phyloP scores from a whole-genome alignment of 345 rosid genomes.

The Salix koriyanagi region DNA sequence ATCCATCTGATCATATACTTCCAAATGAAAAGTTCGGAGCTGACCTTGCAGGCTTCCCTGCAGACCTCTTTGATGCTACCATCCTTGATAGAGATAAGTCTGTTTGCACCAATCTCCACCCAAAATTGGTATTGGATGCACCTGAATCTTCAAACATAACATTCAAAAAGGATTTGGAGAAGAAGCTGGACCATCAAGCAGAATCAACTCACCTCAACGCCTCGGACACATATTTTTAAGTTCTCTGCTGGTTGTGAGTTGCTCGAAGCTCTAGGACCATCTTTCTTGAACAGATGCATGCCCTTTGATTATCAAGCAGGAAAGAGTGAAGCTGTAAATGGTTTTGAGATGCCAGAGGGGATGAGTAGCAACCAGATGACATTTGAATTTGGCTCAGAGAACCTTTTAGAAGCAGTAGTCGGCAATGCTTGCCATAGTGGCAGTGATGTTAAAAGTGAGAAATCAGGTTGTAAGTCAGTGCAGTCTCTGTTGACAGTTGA shows the following conservation, averaged over 20 bases:
- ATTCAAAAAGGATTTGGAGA: constrained; percentile 32
- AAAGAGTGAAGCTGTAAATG: constrained; percentile 43
- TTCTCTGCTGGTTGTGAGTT: constrained; percentile 70
- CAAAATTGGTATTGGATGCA: constrained; percentile 23
- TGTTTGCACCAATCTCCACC: constrained; percentile 26
- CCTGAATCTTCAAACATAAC: constrained; percentile 38
- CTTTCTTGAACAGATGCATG: constrained; percentile 39
- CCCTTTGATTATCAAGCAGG: constrained; percentile 37
- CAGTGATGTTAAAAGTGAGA: constrained; percentile 47
- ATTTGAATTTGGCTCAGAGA: constrained; percentile 55
- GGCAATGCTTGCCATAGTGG: constrained; percentile 57
- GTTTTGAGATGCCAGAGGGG: constrained; percentile 41
- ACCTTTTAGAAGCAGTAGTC: constrained; percentile 88
- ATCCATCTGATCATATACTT: constrained; percentile 34
- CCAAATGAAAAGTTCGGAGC: constrained; percentile 41
- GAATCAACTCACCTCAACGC: constrained; percentile 34
- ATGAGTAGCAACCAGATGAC: constrained; percentile 55
- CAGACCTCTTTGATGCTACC: constrained; percentile 34
- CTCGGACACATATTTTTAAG: constrained; percentile 39
- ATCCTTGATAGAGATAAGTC: constrained; percentile 26
- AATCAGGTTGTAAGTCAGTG: constrained; percentile 42
- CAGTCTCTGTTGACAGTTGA: constrained; percentile 50
- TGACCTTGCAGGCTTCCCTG: constrained; percentile 25
- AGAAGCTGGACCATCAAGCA: constrained; percentile 29
- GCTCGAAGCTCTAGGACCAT: constrained; percentile 79